A percentile compares a stretch with the other conserved stretches of the same genome.
Conservation (phyloP, 2,329 filamentous ascomycete genomes). For the Penicillium glabrum region DNA sequence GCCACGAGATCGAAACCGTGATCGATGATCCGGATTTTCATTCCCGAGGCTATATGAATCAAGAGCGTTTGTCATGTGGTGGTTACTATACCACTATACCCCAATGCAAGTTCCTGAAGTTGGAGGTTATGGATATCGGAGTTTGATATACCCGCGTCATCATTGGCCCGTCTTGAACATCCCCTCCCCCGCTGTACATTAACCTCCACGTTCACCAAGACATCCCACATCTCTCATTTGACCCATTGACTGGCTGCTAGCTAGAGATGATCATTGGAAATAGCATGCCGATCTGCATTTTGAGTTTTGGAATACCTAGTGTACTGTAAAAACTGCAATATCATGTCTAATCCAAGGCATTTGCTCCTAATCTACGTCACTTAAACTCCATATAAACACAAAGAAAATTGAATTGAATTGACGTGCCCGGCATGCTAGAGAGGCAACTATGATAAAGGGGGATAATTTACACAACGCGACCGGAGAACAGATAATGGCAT, state of each 20-base stretch:
- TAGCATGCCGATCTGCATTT: not conserved
- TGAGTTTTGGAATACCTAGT: not conserved
- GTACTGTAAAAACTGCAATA: not conserved
- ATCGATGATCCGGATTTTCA: not conserved
- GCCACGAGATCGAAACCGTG: not conserved
- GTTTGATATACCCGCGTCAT: constrained; percentile 30
- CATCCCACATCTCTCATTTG: not conserved
- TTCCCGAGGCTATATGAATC: not conserved
- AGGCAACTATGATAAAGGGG: constrained; percentile 23
- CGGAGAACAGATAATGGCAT: constrained; percentile 19
- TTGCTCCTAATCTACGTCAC: constrained; percentile 6
- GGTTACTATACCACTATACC: not conserved
- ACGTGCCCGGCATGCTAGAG: constrained; percentile 22
- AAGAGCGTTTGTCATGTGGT: not conserved
- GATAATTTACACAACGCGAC: constrained; percentile 32
- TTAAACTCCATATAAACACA: constrained; percentile 7
- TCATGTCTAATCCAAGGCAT: not conserved
- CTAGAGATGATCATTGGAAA: not conserved
- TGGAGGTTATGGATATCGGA: not conserved
- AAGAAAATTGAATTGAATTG: constrained; percentile 18
- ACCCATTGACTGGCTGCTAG: not conserved
- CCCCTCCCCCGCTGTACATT: constrained; percentile 6
- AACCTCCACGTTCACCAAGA: not conserved
- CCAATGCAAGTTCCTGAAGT: not conserved
- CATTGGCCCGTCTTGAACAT: constrained; percentile 24